A percentile compares a stretch with the other conserved stretches of the same genome.
Evolutionary conservation across 2,329 filamentous ascomycete species (phyloP).

Genomic region (Ophiostoma quercus): DNA sequence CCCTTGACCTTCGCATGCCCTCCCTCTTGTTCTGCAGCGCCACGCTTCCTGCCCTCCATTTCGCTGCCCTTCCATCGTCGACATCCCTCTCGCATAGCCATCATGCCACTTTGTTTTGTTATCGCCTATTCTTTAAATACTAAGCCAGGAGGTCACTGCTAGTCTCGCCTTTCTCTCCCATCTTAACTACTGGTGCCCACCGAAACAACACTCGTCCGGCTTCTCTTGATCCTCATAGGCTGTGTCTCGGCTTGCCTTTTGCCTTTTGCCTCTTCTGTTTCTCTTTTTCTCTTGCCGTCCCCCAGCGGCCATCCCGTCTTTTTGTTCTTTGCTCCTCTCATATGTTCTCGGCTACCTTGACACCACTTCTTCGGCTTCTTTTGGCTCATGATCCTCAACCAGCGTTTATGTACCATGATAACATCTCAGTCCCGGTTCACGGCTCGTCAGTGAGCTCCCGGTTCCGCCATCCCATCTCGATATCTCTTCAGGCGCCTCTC

Average conservation of each 20-base stretch:
- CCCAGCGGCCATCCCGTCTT: neutral
- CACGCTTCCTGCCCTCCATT: neutral
- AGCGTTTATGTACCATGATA: neutral
- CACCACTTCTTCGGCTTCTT: neutral
- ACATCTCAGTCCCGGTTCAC: neutral
- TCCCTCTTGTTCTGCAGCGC: neutral
- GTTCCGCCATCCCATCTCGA: neutral
- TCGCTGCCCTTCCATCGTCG: neutral
- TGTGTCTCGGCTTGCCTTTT: constrained; percentile 22
- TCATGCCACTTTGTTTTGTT: neutral
- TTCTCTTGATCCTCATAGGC: constrained; percentile 18
- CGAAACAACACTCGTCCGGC: constrained; percentile 15
- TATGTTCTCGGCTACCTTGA: neutral
- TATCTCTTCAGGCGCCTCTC: neutral
- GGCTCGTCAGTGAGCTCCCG: neutral
- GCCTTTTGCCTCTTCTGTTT: constrained; percentile 15
- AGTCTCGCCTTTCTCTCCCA: neutral
- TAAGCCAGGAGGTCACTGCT: neutral
- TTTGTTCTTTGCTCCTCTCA: neutral
- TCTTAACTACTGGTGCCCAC: neutral
- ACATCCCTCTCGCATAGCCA: neutral
- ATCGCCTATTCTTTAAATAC: neutral
- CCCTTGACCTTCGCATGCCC: neutral
- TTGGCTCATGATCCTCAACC: neutral
- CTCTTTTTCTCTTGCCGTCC: neutral